Percentiles rank a stretch among this genome's conserved stretches.
Evolutionary conservation across 306 rosid genomes (phyloP).

Genomic region (Alnus rubra): DNA sequence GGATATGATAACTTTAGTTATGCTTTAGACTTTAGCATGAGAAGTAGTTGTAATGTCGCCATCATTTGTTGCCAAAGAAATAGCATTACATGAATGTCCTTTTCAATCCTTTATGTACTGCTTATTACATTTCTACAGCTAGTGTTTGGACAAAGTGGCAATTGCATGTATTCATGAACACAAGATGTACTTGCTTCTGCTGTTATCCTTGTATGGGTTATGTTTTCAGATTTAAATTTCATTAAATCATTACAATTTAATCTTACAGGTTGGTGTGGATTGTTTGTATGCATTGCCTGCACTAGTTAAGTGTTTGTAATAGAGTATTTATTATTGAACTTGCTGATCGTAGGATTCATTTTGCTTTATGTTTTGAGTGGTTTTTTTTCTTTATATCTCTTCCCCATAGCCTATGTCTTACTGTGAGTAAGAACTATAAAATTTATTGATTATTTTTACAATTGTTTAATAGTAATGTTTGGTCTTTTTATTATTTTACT

Average conservation of each 20-base stretch:
- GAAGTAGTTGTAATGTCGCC: slow-evolving; percentile 76
- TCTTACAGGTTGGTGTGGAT: background rate
- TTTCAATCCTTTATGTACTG: slow-evolving; percentile 38
- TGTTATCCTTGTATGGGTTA: background rate
- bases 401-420: no score
- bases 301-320: slow-evolving; percentile 9
- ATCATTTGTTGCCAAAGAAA: slow-evolving; percentile 41
- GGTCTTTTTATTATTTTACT: background rate
- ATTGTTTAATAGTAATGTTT: background rate
- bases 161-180: slow-evolving; percentile 41
- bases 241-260: background rate
- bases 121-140: slow-evolving; percentile 26
- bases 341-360: background rate
- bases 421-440: no score
- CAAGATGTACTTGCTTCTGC: slow-evolving; percentile 31
- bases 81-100: slow-evolving; percentile 37
- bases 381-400: background rate
- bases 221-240: background rate
- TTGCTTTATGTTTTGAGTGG: background rate
- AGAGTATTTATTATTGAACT: background rate
- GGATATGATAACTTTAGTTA: slow-evolving; percentile 33
- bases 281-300: background rate
- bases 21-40: slow-evolving; percentile 59
- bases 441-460: background rate
- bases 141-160: slow-evolving; percentile 25